Base-by-base conservation (phyloP, 208 protist genomes). In the Balamuthia mandrillaris region DNA sequence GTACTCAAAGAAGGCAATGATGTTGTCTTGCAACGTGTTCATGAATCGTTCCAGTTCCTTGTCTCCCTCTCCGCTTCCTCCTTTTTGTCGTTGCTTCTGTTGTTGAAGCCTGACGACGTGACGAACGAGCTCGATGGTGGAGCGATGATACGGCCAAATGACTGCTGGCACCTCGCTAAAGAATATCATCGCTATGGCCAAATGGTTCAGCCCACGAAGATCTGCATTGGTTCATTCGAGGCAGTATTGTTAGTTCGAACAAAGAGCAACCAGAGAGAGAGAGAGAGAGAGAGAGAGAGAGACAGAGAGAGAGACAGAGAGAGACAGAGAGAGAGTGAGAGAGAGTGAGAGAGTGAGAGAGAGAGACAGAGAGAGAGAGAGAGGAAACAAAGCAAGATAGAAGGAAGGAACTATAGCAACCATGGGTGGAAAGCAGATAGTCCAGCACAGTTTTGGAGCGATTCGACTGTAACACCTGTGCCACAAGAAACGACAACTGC, bases 1-100 rank as follows among this genome's bases (percentile, higher is more conserved):
- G 63, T 72, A 21, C 5, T 51, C 9, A 72, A 72, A 72, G 63
- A 72, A 72, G 31, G 63, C 63, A n/a, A n/a, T n/a, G n/a, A n/a
- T n/a, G n/a, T n/a, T n/a, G n/a, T n/a, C n/a, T n/a, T n/a, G n/a
- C n/a, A n/a, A n/a, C n/a, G n/a, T n/a, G 63, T 72, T 41, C 21
- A 72, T 51, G 35, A 72, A 9, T 0, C 39, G 63, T 41, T 72
- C 37, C 10, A 72, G 31, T 41, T 41, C 27, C 16, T 16, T 12
- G 16, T 21, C 39, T 27, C 63, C 3, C 10, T 41, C 39, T 27
- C 49, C 37, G 35, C 29, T 45, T 0, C 49, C 63, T 45, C 33
- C 49, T 47, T n/a, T 16, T 41, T 68, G 60, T 5, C 35, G 33
- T 6, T 39, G 21, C 9, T 68, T 5, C 27, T 6, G 10, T 18